Conservation (phyloP, 768 basidiomycete genomes). For the Filobasidium wieringae region DNA sequence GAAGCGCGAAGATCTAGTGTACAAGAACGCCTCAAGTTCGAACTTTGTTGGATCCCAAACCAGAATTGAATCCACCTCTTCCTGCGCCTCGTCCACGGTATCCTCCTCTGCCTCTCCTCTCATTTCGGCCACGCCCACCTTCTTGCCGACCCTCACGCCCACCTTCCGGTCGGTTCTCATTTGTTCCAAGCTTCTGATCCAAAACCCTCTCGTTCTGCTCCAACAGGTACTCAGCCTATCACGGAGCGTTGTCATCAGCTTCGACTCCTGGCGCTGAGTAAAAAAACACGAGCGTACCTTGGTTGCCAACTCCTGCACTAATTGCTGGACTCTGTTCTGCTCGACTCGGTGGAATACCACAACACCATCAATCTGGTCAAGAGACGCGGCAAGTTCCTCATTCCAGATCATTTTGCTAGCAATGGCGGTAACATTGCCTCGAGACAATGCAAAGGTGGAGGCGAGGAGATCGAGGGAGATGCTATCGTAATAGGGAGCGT, state of each 20-base stretch:
- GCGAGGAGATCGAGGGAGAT: conserved; percentile 79
- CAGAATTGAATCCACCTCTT: conserved; percentile 31
- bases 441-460: conserved; percentile 70
- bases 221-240: conserved; percentile 56
- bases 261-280: conserved; percentile 1
- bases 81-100: conserved; percentile 25
- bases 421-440: conserved; percentile 71
- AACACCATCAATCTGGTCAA: conserved; percentile 81
- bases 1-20: too few relatives aligned
- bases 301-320: conserved; percentile 80
- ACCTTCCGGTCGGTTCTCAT: conserved; percentile 57
- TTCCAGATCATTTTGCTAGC: conserved; percentile 99
- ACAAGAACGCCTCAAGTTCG: neutral
- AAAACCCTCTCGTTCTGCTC: conserved; percentile 86
- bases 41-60: conserved; percentile 19
- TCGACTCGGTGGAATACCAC: conserved; percentile 90
- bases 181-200: conserved; percentile 70
- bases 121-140: conserved; percentile 51
- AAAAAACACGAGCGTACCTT: conserved; percentile 39
- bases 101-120: conserved; percentile 47
- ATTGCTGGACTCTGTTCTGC: conserved; percentile 71
- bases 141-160: conserved; percentile 49
- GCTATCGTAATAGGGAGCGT: conserved; percentile 82
- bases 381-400: conserved; percentile 76
- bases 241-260: neutral